Evolutionary conservation across 257 asterid species (phyloP).

Genomic region (Solanum bukasovii): DNA sequence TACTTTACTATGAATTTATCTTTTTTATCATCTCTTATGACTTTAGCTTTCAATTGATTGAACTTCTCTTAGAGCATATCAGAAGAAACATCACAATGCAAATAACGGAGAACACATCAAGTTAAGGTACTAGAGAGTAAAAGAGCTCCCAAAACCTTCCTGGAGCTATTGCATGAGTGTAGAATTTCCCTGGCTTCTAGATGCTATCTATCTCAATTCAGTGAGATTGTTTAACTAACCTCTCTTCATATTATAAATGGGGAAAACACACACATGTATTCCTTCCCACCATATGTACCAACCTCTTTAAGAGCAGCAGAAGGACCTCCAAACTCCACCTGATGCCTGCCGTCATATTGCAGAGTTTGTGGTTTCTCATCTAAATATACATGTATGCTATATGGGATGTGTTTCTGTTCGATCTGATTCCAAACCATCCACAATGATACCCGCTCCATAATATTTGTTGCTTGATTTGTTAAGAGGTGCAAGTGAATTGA

Average conservation of each 20-base stretch:
- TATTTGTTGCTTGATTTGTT: background rate
- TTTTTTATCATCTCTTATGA: background rate
- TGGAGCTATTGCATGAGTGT: background rate
- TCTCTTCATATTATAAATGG: background rate
- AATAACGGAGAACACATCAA: background rate
- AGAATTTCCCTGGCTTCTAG: background rate
- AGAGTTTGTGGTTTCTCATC: background rate
- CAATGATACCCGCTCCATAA: background rate
- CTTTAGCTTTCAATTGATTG: background rate
- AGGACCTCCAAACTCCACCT: background rate
- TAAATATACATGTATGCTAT: background rate
- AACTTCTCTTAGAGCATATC: background rate
- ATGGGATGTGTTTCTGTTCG: background rate
- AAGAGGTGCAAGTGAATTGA: background rate
- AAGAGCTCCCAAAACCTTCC: background rate
- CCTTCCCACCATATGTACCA: background rate
- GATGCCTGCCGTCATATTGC: background rate
- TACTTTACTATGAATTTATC: background rate
- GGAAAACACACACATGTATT: background rate
- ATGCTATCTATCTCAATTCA: background rate
- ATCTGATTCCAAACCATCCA: background rate
- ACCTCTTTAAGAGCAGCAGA: background rate
- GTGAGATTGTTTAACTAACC: background rate
- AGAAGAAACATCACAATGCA: background rate
- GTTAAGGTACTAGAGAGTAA: background rate